Percentiles rank a stretch among this genome's conserved stretches.
These are phyloP conservation scores for Thymus mandschuricus DNA, from an alignment of 257 asterid species.

Conservation along the genomic window DNA sequence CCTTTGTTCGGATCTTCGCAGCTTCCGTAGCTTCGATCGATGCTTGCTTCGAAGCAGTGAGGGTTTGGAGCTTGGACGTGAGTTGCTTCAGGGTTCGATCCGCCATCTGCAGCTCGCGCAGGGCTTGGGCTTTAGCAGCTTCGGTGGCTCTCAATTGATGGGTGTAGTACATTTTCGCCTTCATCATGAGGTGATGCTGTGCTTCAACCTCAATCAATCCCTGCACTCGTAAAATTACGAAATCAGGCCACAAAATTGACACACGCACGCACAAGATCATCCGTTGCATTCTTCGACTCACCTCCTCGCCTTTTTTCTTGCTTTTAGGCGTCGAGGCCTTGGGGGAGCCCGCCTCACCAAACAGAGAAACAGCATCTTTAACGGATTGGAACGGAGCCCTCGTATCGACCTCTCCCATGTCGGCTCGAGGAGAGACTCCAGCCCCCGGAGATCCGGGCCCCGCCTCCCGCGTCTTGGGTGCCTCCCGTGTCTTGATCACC, in stretches of 20 bases:
- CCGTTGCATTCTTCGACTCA: slow-evolving; percentile 19
- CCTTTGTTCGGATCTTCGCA: slow-evolving; percentile 49
- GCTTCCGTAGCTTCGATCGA: slow-evolving; percentile 58
- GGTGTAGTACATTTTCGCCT: slow-evolving; percentile 57
- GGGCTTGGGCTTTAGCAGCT: slow-evolving; percentile 60
- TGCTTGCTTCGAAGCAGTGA: slow-evolving; percentile 62
- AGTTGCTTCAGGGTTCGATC: slow-evolving; percentile 64
- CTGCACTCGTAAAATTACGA: slow-evolving; percentile 36
- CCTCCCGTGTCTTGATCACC: slow-evolving; percentile 43
- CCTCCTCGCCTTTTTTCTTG: slow-evolving; percentile 78
- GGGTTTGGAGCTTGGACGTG: slow-evolving; percentile 61
- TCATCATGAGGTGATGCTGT: slow-evolving; percentile 59
- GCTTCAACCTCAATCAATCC: slow-evolving; percentile 86
- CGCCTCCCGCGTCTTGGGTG: slow-evolving; percentile 40
- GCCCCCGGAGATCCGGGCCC: slow-evolving; percentile 44
- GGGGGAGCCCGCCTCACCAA: slow-evolving; percentile 61
- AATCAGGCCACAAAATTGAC: background rate
- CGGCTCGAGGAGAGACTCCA: slow-evolving; percentile 48
- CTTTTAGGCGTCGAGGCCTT: slow-evolving; percentile 27
- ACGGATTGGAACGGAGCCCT: slow-evolving; percentile 79
- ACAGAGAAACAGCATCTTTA: slow-evolving; percentile 77
- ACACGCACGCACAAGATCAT: background rate
- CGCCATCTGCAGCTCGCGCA: slow-evolving; percentile 61
- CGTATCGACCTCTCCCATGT: slow-evolving; percentile 71
- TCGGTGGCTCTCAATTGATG: slow-evolving; percentile 56